Conservation (phyloP, 305 asterid species). For the Lippia alba region DNA sequence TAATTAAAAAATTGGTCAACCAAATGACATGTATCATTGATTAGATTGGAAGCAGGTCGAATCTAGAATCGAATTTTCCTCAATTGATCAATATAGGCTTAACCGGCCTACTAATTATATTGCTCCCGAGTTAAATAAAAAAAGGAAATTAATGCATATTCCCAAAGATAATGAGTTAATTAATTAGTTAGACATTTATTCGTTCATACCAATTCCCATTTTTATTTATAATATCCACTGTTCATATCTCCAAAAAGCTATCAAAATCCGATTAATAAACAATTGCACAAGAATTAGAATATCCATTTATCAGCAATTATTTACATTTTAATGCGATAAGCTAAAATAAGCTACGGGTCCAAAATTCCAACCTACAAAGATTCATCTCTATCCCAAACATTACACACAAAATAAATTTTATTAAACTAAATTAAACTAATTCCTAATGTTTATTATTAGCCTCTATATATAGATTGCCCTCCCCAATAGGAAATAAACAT, state of each 20-base stretch:
- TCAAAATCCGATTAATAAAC: conserved; percentile 37
- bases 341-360: no score
- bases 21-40: no score
- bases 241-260: conserved; percentile 43
- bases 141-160: not conserved
- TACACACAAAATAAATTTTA: not conserved
- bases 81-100: not conserved
- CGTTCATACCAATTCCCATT: conserved; percentile 14
- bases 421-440: not conserved
- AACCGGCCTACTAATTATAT: not conserved
- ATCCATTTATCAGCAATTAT: conserved; percentile 20
- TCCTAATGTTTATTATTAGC: not conserved
- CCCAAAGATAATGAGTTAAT: not conserved
- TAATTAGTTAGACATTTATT: conserved; percentile 32
- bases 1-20: no score
- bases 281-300: conserved; percentile 31
- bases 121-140: not conserved
- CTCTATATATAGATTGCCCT: conserved; percentile 27
- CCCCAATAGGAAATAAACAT: not conserved
- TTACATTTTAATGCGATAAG: no score
- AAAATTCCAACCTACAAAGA: conserved; percentile 35
- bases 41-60: no score
- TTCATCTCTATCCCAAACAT: conserved; percentile 42
- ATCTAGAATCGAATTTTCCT: no score
- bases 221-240: conserved; percentile 24